These are phyloP conservation scores for Kazachstania sp. DNA, from an alignment of 1,139 yeast species.

Conservation along the genomic window DNA sequence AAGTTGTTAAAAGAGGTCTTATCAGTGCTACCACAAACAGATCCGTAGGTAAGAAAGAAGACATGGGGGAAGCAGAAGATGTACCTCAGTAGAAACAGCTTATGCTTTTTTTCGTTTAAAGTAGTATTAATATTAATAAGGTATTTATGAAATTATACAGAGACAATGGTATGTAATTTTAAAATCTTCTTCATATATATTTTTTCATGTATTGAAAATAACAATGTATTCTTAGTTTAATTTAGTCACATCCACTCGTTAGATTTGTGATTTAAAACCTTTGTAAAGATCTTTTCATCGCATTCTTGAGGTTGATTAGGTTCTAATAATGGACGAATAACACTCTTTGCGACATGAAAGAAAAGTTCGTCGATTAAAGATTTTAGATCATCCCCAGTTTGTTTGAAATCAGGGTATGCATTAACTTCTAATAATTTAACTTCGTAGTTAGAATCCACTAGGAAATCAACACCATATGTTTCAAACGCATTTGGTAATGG, in stretches of 20 bases:
- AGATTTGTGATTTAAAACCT: conserved; percentile 35
- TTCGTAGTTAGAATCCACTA: conserved; percentile 48
- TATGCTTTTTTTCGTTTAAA: background rate
- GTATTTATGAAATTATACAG: background rate
- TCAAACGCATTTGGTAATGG: conserved; percentile 78
- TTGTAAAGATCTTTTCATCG: conserved; percentile 25
- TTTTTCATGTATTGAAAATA: background rate
- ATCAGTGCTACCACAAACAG: conserved; percentile 32
- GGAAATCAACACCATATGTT: conserved; percentile 78
- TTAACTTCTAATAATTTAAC: conserved; percentile 75
- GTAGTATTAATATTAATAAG: background rate
- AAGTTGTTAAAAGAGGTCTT: conserved; percentile 31
- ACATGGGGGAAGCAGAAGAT: conserved; percentile 11
- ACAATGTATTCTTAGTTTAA: background rate
- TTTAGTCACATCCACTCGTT: conserved; percentile 26
- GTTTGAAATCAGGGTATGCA: conserved; percentile 93
- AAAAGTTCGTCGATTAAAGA: conserved; percentile 53
- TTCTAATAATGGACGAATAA: conserved; percentile 37
- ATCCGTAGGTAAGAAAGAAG: conserved; percentile 19
- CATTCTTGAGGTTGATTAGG: conserved; percentile 1
- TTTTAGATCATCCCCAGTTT: conserved; percentile 75
- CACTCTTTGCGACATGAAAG: conserved; percentile 37
- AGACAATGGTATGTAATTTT: background rate
- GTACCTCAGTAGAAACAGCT: background rate
- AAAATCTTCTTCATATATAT: background rate